These are phyloP conservation scores for Sphaerulina musiva DNA, from an alignment of 2,329 filamentous ascomycete species.

Conservation along the genomic window DNA sequence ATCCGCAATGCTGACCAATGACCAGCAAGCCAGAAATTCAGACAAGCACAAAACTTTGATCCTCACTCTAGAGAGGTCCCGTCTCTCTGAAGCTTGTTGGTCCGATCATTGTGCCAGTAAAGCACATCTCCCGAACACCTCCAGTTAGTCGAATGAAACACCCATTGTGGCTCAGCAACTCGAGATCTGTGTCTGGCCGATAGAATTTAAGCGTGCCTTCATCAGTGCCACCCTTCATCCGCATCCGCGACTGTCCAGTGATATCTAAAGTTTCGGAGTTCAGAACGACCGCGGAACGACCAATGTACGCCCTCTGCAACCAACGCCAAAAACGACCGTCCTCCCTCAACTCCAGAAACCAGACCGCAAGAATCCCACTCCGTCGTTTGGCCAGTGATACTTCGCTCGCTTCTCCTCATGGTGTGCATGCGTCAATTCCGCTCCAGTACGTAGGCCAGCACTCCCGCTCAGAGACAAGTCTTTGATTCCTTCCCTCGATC, in stretches of 20 bases:
- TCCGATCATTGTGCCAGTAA: conserved; percentile 7
- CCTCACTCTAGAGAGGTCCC: conserved; percentile 88
- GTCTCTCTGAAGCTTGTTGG: conserved; percentile 27
- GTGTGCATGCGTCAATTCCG: background rate
- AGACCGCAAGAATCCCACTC: background rate
- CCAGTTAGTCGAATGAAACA: background rate
- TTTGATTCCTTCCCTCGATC: conserved; percentile 74
- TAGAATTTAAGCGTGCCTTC: conserved; percentile 2
- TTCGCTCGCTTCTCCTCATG: conserved; percentile 1
- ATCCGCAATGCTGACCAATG: conserved; percentile 4
- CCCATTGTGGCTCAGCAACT: background rate
- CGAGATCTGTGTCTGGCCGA: background rate
- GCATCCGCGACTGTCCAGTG: conserved; percentile 1
- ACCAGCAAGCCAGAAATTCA: conserved; percentile 36
- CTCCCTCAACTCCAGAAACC: background rate
- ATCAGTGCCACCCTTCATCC: background rate
- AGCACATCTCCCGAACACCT: background rate
- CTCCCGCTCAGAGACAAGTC: conserved; percentile 81
- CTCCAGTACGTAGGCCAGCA: conserved; percentile 42
- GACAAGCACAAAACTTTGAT: conserved; percentile 93
- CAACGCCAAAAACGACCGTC: background rate
- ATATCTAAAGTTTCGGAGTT: conserved; percentile 18
- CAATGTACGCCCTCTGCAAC: background rate
- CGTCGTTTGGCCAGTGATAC: background rate
- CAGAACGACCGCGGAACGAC: conserved; percentile 9